phyloP scores from a whole-genome alignment of 768 basidiomycete genomes.

The Aureoboletus auriporus region DNA sequence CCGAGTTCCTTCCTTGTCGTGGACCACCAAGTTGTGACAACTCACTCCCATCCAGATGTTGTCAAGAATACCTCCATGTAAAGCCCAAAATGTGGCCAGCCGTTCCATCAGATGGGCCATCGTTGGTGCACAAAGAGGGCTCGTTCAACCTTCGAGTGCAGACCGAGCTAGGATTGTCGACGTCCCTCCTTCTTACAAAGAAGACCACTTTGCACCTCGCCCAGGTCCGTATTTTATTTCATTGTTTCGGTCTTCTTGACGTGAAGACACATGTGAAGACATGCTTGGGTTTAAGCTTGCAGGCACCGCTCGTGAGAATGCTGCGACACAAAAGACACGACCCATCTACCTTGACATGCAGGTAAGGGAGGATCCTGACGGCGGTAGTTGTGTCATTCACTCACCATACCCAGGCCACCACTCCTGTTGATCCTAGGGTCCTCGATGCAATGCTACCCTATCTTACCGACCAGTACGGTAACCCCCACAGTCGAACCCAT shows the following conservation, averaged over 20 bases:
- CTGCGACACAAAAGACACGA: slow-evolving; percentile 57
- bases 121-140: slow-evolving; percentile 43
- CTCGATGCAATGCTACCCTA: slow-evolving; percentile 96
- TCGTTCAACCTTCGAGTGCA: slow-evolving; percentile 79
- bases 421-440: slow-evolving; percentile 95
- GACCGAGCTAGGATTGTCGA: slow-evolving; percentile 83
- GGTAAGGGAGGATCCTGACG: slow-evolving; percentile 39
- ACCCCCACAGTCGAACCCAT: slow-evolving; percentile 97
- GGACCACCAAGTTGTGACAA: slow-evolving; percentile 10
- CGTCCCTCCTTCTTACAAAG: slow-evolving; percentile 68
- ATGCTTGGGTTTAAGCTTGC: slow-evolving; percentile 88
- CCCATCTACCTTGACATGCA: slow-evolving; percentile 99
- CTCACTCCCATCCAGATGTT: slow-evolving; percentile 41
- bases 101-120: slow-evolving; percentile 20
- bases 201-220: slow-evolving; percentile 65
- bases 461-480: slow-evolving; percentile 93
- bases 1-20: slow-evolving; percentile 2
- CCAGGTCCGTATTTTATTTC: slow-evolving; percentile 44
- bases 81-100: slow-evolving; percentile 24
- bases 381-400: not conserved
- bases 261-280: slow-evolving; percentile 44
- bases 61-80: slow-evolving; percentile 47
- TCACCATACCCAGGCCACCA: slow-evolving; percentile 69
- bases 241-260: not conserved
- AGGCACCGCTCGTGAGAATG: slow-evolving; percentile 54